phyloP scores from a whole-genome alignment of 306 rosid species.

The Ormosia semicastrata region DNA sequence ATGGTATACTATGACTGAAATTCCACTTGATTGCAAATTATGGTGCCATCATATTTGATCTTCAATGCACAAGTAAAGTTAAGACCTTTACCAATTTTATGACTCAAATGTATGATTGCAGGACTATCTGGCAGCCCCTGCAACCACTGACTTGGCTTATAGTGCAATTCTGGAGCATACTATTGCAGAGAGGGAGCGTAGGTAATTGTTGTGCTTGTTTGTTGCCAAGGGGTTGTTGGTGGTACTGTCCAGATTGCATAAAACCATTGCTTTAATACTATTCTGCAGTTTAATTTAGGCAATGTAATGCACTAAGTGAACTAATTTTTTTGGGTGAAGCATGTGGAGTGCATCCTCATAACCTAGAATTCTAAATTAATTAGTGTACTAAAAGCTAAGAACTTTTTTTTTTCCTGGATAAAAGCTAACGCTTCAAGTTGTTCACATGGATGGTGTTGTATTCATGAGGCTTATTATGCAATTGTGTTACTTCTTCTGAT shows the following conservation, averaged over 20 bases:
- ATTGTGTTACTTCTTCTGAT: background rate
- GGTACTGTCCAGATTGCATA: slow-evolving; percentile 4
- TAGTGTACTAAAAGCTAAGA: background rate
- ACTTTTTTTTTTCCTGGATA: background rate
- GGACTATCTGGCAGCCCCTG: slow-evolving; percentile 86
- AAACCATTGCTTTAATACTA: background rate
- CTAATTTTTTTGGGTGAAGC: slow-evolving; percentile 19
- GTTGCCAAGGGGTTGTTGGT: slow-evolving; percentile 18
- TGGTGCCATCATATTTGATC: slow-evolving; percentile 14
- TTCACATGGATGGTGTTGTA: background rate
- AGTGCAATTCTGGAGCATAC: slow-evolving; percentile 91
- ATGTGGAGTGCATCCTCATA: background rate
- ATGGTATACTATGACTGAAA: background rate
- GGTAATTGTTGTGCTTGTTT: slow-evolving; percentile 57
- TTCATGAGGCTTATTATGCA: background rate
- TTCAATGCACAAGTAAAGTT: background rate
- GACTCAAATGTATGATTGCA: slow-evolving; percentile 46
- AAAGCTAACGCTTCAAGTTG: slow-evolving; percentile 14
- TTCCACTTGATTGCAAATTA: slow-evolving; percentile 25
- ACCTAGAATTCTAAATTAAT: background rate
- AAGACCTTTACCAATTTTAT: slow-evolving; percentile 24
- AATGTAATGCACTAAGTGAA: slow-evolving; percentile 1
- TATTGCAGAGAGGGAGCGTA: slow-evolving; percentile 98
- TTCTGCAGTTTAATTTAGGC: background rate
- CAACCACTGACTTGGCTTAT: slow-evolving; percentile 91